Evolutionary conservation across 306 rosid species (phyloP).

Genomic region (Sphenostylis stenocarpa): DNA sequence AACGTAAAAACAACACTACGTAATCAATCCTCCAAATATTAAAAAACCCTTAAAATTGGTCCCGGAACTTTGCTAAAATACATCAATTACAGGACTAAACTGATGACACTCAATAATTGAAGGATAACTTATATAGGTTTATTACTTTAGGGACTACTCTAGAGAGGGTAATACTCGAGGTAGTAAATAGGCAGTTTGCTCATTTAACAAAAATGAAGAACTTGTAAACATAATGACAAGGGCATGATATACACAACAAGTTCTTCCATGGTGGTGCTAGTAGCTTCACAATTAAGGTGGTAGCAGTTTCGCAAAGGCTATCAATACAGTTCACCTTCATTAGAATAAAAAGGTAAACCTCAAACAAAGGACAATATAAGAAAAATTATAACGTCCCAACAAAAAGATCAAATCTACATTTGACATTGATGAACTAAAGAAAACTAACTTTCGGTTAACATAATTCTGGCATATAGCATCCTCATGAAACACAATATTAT

Average conservation of each 20-base stretch:
- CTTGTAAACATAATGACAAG: not conserved
- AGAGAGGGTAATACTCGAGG: not conserved
- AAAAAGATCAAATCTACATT: not conserved
- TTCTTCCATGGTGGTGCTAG: not conserved
- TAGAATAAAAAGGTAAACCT: slow-evolving; percentile 3
- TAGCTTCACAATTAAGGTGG: not conserved
- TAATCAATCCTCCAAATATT: not conserved
- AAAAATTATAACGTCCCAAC: not conserved
- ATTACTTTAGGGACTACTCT: not conserved
- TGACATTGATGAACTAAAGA: not conserved
- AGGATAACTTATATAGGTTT: not conserved
- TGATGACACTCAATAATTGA: not conserved
- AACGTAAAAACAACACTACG: not conserved
- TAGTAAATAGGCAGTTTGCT: no score
- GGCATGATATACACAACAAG: not conserved
- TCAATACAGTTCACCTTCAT: slow-evolving; percentile 18
- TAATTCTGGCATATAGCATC: not conserved
- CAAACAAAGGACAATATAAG: not conserved
- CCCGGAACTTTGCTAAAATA: not conserved
- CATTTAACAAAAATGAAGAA: not conserved
- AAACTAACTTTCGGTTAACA: not conserved
- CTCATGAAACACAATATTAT: not conserved
- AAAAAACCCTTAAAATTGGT: not conserved
- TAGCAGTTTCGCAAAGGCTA: not conserved
- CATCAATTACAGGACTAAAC: not conserved